A percentile compares a stretch with the other conserved stretches of the same genome.
Conservation (phyloP, 2,329 filamentous ascomycete species). For the Ophiosphaerella korrae region DNA sequence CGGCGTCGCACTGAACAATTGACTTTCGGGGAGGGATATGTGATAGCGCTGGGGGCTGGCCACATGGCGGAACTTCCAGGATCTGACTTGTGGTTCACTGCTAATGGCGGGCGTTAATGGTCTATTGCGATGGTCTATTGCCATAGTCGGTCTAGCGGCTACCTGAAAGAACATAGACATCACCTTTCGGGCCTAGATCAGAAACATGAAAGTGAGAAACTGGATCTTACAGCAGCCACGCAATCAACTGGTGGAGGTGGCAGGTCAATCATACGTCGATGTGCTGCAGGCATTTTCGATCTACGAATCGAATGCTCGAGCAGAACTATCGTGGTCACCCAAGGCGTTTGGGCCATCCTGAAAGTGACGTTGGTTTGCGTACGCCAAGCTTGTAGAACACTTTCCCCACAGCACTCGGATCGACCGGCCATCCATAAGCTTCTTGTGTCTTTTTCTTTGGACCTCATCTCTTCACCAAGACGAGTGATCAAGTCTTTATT, state of each 20-base stretch:
- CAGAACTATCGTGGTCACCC: constrained; percentile 16
- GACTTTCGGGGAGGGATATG: background rate
- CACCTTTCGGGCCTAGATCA: constrained; percentile 7
- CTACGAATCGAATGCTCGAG: constrained; percentile 24
- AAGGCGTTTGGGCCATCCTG: constrained; percentile 13
- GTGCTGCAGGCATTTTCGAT: constrained; percentile 25
- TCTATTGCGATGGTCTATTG: constrained; percentile 14
- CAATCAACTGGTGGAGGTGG: constrained; percentile 13
- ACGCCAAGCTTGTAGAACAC: constrained; percentile 30
- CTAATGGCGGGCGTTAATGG: constrained; percentile 6
- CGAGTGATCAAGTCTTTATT: background rate
- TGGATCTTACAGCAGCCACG: constrained; percentile 18
- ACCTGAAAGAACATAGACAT: constrained; percentile 7
- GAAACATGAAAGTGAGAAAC: constrained; percentile 14
- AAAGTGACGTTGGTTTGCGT: constrained; percentile 34
- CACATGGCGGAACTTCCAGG: no score
- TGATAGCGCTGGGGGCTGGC: no score
- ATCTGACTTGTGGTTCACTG: no score
- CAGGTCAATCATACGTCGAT: constrained; percentile 16
- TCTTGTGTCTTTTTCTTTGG: constrained; percentile 10
- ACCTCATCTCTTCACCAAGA: constrained; percentile 21
- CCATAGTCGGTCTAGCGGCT: constrained; percentile 8
- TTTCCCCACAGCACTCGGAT: constrained; percentile 38
- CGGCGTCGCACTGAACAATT: background rate
- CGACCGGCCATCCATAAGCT: constrained; percentile 16